Conservation (phyloP, 1,284 basidiomycete genomes). For the Phaffia rhodozyma region DNA sequence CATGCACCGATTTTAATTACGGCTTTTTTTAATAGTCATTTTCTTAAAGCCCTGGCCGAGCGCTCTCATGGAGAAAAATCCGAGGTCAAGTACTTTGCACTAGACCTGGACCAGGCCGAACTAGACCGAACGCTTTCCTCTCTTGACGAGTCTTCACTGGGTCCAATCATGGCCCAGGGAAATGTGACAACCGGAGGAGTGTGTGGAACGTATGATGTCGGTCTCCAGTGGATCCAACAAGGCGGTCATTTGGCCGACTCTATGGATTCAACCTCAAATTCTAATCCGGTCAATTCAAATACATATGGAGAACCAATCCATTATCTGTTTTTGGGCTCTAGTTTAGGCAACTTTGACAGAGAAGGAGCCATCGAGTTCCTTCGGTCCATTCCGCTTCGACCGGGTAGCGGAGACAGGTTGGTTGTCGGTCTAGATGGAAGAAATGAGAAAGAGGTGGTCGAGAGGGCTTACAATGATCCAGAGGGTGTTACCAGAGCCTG, state of each 20-base stretch:
- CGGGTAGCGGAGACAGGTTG: slow-evolving; percentile 42
- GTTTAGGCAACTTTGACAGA: slow-evolving; percentile 83
- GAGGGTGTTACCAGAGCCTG: slow-evolving; percentile 67
- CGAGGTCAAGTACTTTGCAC: slow-evolving; percentile 73
- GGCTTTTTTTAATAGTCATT: slow-evolving; percentile 37
- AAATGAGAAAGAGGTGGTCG: slow-evolving; percentile 53
- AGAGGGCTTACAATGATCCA: slow-evolving; percentile 71
- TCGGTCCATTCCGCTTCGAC: slow-evolving; percentile 59
- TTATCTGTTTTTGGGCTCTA: slow-evolving; percentile 86
- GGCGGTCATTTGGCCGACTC: slow-evolving; percentile 32
- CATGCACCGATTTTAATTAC: background rate
- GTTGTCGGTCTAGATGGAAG: slow-evolving; percentile 69
- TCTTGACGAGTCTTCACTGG: slow-evolving; percentile 51
- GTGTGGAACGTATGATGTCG: slow-evolving; percentile 80
- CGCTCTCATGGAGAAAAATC: slow-evolving; percentile 33
- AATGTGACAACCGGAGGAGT: slow-evolving; percentile 68
- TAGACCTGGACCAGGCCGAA: slow-evolving; percentile 81
- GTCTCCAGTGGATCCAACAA: slow-evolving; percentile 42
- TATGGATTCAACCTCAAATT: background rate
- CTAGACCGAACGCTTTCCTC: slow-evolving; percentile 66
- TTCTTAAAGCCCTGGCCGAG: slow-evolving; percentile 54
- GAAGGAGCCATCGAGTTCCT: slow-evolving; percentile 64
- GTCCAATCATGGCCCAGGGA: slow-evolving; percentile 46
- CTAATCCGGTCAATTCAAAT: background rate
- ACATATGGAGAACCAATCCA: slow-evolving; percentile 46